phyloP scores from a whole-genome alignment of 1,284 basidiomycete species.

The Leccinum variabile region DNA sequence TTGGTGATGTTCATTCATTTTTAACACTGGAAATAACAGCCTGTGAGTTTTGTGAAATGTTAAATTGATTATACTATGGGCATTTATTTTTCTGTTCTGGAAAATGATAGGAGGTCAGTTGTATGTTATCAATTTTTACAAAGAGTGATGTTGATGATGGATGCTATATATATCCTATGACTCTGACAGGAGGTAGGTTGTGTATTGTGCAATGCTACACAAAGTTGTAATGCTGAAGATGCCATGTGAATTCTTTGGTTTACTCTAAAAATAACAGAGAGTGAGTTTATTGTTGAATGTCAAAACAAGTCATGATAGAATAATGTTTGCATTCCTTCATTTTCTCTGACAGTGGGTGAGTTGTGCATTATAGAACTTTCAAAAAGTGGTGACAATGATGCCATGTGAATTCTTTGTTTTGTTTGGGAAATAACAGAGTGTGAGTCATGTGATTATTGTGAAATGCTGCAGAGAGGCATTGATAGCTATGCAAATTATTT shows the following conservation, averaged over 20 bases:
- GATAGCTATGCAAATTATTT: too few species aligned
- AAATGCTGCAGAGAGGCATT: too few species aligned
- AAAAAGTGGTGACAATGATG: background rate
- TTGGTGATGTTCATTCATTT: too few species aligned
- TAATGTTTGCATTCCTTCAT: too few species aligned
- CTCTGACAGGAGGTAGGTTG: background rate
- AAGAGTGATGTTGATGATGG: background rate
- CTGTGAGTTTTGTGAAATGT: too few species aligned
- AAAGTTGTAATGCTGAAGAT: background rate
- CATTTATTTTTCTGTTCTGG: background rate
- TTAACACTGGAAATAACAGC: too few species aligned
- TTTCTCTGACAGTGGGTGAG: background rate
- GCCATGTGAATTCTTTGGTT: background rate
- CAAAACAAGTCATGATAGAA: too few species aligned
- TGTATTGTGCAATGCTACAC: background rate
- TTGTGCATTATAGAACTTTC: background rate
- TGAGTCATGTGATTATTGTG: too few species aligned
- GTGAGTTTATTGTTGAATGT: background rate
- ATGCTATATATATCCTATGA: background rate
- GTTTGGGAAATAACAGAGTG: background rate
- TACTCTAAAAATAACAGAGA: background rate
- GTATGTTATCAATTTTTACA: too few species aligned
- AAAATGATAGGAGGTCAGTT: too few species aligned
- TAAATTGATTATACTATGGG: too few species aligned
- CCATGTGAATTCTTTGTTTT: too few species aligned